Base-by-base conservation (phyloP, 306 rosid species). In the Glycine tomentella region DNA sequence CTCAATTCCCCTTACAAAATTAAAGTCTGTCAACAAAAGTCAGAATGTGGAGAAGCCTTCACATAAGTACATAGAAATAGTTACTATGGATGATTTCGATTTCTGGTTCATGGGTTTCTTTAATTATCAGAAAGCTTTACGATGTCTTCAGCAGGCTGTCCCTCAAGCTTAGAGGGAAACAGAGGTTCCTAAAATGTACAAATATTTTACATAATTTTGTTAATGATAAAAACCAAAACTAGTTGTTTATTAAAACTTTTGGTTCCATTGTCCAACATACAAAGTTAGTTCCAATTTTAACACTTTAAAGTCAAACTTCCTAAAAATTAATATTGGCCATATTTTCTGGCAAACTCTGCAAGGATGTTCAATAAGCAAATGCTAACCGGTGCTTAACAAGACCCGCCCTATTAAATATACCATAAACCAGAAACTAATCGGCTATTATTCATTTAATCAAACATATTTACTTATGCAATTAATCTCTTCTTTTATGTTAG, bases 41-140 rank as follows among this genome's bases (percentile, higher is more conserved):
- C 48, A 76, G 38, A 40, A 76, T 62, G 49, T n/a, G 61, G 55
- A 76, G 71, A 76, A 50, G 44, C 88, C 93, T 16, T 86, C 92
- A 5, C 79, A 85, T 42, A 91, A 86, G 86, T 91, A 84, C 87
- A 77, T 86, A 42, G 86, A 91, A 66, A 73, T 91, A 64, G 88
- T 89, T 42, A 89, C 91, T 0, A 85, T 74, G 46, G 96, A 91
- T 64, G 48, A 83, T 40, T 89, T 88, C 20, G 91, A 91, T 31
- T 91, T 91, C 83, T 88, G 95, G 93, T 88, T 91, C 59, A 79
- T 89, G 95, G 95, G 93, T 13, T 88, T 91, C 86, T 81, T 91
- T 9, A 88, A 86, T 58, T 82, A 83, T 80, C 80, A 79, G 82
- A 91, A 83, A 63, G 80, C 91, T 53, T 61, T 83, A 68, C 83